Conservation (phyloP, 2,329 filamentous ascomycete genomes). For the Colletotrichum noveboracense region DNA sequence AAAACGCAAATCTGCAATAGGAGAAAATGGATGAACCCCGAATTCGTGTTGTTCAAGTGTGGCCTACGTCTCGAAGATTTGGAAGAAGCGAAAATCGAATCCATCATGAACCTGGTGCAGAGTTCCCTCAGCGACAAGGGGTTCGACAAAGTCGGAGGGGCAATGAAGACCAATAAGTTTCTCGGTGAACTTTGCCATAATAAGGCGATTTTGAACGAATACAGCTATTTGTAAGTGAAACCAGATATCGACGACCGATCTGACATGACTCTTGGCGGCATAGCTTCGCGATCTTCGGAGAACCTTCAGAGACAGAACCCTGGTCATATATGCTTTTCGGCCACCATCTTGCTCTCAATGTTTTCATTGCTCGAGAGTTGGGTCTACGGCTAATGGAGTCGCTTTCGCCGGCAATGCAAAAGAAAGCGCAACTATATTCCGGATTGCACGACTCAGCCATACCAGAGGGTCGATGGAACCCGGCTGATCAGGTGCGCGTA, state of each 20-base stretch:
- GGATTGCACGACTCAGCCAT: neutral
- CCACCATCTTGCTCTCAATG: neutral
- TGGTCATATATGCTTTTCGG: neutral
- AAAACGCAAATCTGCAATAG: neutral
- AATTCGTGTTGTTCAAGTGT: neutral
- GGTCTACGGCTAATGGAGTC: neutral
- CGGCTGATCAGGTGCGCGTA: neutral
- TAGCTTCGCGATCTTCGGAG: neutral
- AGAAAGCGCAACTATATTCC: neutral
- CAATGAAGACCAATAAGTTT: neutral
- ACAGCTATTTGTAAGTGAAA: neutral
- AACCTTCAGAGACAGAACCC: neutral
- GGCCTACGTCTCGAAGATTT: neutral
- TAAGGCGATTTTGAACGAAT: neutral
- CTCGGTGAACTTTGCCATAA: neutral
- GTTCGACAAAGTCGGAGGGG: neutral
- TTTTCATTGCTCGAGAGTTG: neutral
- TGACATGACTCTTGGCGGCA: neutral
- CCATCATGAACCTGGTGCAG: neutral
- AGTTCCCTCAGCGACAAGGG: neutral
- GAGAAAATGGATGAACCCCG: neutral
- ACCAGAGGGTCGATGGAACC: neutral
- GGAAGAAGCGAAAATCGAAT: neutral
- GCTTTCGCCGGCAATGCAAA: neutral
- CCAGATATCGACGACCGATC: too few relatives aligned